phyloP scores from a whole-genome alignment of 139 green algal species.

The Coelastrella sp. region DNA sequence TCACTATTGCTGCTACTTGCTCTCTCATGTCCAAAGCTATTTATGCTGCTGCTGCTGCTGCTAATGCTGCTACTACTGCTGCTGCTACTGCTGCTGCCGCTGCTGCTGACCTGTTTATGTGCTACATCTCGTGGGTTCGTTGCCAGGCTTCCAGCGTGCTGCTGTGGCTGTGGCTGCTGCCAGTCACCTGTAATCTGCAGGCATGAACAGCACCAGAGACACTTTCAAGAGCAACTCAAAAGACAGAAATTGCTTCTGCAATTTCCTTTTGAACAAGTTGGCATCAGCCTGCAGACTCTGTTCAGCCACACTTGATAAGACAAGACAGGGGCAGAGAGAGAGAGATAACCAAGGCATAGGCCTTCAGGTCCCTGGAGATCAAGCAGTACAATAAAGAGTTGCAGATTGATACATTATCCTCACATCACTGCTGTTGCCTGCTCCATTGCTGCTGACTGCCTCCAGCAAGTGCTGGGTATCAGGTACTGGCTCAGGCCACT shows the following conservation, averaged over 20 bases:
- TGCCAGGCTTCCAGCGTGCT: neutral
- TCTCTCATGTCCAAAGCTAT: too few species aligned
- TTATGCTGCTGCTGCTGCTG: neutral
- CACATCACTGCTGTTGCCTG: neutral
- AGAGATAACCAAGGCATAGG: too few species aligned
- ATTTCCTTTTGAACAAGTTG: too few species aligned
- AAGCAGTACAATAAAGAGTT: too few species aligned
- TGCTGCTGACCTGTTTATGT: neutral
- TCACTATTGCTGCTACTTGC: neutral
- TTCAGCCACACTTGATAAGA: too few species aligned
- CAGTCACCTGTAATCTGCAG: too few species aligned
- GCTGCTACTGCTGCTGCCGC: neutral
- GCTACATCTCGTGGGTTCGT: neutral
- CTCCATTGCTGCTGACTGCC: neutral
- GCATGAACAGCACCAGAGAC: too few species aligned
- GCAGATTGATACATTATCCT: neutral
- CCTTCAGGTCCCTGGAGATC: too few species aligned
- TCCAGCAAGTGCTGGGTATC: neutral
- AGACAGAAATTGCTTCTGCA: too few species aligned
- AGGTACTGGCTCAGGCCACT: neutral
- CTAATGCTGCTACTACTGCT: neutral
- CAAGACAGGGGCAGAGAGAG: too few species aligned
- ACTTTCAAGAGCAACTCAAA: too few species aligned
- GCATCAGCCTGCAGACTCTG: too few species aligned
- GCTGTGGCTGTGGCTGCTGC: neutral